Conservation (phyloP, 2,329 filamentous ascomycete species). For the Pseudogymnoascus sp. region DNA sequence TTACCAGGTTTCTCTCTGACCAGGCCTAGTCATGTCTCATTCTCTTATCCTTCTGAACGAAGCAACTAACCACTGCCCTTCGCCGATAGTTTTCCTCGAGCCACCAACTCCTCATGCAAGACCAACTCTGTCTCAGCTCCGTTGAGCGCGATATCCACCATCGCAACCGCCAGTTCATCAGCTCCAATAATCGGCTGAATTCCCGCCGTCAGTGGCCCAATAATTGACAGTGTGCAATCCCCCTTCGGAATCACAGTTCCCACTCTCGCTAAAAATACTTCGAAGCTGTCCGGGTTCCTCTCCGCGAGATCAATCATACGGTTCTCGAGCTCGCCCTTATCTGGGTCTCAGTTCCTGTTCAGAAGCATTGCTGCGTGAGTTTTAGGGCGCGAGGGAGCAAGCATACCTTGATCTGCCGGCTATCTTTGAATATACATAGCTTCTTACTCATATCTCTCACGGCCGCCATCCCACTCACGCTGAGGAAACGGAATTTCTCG, state of each 20-base stretch:
- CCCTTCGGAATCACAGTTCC: constrained; percentile 9
- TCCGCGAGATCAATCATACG: constrained; percentile 14
- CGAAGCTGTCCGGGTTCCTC: constrained; percentile 14
- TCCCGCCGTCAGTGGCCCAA: constrained; percentile 9
- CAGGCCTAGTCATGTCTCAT: not conserved
- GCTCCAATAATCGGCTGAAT: constrained; percentile 13
- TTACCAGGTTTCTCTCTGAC: not conserved
- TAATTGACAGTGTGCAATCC: not conserved
- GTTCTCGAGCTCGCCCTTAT: constrained; percentile 3
- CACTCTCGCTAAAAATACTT: constrained; percentile 9
- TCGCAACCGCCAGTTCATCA: constrained; percentile 13
- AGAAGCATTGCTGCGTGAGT: constrained; percentile 11
- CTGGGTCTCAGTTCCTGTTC: constrained; percentile 10
- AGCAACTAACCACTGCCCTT: not conserved
- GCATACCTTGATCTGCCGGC: not conserved
- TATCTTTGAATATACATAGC: not conserved
- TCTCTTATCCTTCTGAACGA: not conserved
- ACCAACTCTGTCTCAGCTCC: not conserved
- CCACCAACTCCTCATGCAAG: not conserved
- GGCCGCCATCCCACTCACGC: not conserved
- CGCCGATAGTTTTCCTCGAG: not conserved
- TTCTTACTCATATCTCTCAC: not conserved
- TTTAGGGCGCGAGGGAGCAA: not conserved
- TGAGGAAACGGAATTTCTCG: not conserved
- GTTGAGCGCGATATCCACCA: constrained; percentile 17